Percentiles rank a stretch among this genome's conserved stretches.
phyloP scores from a whole-genome alignment of 1,284 basidiomycete genomes.

The Moesziomyces parantarcticus region DNA sequence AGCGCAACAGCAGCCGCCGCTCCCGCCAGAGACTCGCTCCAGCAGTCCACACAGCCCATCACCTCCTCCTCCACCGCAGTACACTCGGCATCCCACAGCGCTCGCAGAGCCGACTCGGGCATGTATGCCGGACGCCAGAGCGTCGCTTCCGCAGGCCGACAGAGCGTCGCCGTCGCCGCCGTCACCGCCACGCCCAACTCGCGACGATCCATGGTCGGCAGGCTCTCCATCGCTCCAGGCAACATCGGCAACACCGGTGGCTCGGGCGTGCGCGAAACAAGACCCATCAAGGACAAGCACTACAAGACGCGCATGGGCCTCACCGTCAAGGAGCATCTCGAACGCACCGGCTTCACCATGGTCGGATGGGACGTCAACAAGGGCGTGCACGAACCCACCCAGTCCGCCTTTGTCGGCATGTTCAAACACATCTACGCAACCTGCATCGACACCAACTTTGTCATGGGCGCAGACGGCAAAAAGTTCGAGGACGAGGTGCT shows the following conservation, averaged over 20 bases:
- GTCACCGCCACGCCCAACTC: slow-evolving; percentile 44
- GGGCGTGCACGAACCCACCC: slow-evolving; percentile 64
- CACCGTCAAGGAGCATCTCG: slow-evolving; percentile 55
- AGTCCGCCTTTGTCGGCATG: slow-evolving; percentile 61
- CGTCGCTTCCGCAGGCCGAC: slow-evolving; percentile 44
- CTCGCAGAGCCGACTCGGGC: slow-evolving; percentile 31
- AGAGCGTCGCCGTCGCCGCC: slow-evolving; percentile 47
- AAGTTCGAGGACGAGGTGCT: slow-evolving; percentile 66
- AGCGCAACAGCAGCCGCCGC: slow-evolving; percentile 14
- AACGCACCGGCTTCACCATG: slow-evolving; percentile 61
- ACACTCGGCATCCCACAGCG: slow-evolving; percentile 34
- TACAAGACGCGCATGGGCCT: slow-evolving; percentile 61
- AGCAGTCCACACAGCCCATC: slow-evolving; percentile 4
- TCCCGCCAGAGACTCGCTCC: slow-evolving; percentile 6
- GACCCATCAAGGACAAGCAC: slow-evolving; percentile 54
- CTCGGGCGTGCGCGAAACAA: slow-evolving; percentile 37
- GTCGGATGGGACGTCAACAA: slow-evolving; percentile 55
- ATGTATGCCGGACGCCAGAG: slow-evolving; percentile 45
- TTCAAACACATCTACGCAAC: slow-evolving; percentile 64
- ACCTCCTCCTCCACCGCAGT: slow-evolving; percentile 20
- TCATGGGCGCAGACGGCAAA: slow-evolving; percentile 57
- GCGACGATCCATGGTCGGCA: slow-evolving; percentile 41
- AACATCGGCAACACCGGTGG: slow-evolving; percentile 41
- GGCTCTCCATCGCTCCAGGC: slow-evolving; percentile 50
- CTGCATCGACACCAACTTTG: slow-evolving; percentile 61